These are phyloP conservation scores for Cubamyces lactineus DNA, from an alignment of 768 basidiomycete species.

Conservation along the genomic window DNA sequence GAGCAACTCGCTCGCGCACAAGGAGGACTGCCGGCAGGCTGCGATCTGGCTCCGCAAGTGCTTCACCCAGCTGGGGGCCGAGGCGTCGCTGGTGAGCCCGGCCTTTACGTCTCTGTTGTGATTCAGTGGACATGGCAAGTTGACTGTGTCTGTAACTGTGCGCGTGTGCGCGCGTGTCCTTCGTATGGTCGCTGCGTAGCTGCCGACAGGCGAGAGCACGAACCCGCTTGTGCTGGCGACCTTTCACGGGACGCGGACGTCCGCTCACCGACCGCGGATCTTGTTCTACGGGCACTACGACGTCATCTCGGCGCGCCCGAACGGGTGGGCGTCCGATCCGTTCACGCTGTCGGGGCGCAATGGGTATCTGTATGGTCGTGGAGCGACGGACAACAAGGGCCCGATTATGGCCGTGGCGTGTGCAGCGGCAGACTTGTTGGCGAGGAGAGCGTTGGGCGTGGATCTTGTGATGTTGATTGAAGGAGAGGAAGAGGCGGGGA, in stretches of 20 bases:
- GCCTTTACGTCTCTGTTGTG: too few species aligned
- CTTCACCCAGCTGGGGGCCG: slow-evolving; percentile 85
- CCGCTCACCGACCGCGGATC: slow-evolving; percentile 56
- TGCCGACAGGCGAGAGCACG: slow-evolving; percentile 73
- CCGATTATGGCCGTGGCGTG: slow-evolving; percentile 91
- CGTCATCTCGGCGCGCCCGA: slow-evolving; percentile 79
- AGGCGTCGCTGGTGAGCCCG: slow-evolving; percentile 65
- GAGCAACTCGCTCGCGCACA: slow-evolving; percentile 64
- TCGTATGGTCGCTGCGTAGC: slow-evolving; percentile 41
- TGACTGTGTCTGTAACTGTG: background rate
- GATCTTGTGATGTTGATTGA: slow-evolving; percentile 93
- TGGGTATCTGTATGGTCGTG: slow-evolving; percentile 88
- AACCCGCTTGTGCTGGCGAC: slow-evolving; percentile 92
- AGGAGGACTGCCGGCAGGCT: slow-evolving; percentile 91
- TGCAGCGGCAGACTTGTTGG: slow-evolving; percentile 82
- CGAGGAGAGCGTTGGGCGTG: slow-evolving; percentile 71
- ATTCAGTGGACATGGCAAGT: background rate
- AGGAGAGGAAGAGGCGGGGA: slow-evolving; percentile 97
- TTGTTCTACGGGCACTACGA: slow-evolving; percentile 99
- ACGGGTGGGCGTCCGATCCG: slow-evolving; percentile 84
- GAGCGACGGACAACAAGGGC: slow-evolving; percentile 94
- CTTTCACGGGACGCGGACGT: slow-evolving; percentile 71
- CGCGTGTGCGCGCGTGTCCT: too few species aligned
- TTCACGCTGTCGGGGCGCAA: slow-evolving; percentile 82
- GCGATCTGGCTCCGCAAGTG: slow-evolving; percentile 93